Conservation (phyloP, 257 asterid species). For the Solanum dulcamara region DNA sequence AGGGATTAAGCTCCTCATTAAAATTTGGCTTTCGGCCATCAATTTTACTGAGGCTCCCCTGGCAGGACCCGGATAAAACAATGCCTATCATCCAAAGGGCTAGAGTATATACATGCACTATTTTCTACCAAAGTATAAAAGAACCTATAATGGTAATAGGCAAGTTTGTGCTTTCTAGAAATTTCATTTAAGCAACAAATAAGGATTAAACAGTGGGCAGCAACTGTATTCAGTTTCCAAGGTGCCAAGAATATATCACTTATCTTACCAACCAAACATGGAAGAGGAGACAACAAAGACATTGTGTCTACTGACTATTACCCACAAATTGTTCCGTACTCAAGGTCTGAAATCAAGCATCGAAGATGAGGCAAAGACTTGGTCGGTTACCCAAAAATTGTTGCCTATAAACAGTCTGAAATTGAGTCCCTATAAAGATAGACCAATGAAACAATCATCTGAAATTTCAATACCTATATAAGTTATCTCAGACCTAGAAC, state of each 20-base stretch:
- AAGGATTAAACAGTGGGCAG: neutral
- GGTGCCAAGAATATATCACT: neutral
- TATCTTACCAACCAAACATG: neutral
- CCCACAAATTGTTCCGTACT: neutral
- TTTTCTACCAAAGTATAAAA: neutral
- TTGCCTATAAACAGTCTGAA: neutral
- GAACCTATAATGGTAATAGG: neutral
- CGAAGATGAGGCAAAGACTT: neutral
- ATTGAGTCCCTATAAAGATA: neutral
- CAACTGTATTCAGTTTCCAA: neutral
- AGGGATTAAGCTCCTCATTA: neutral
- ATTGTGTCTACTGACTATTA: neutral
- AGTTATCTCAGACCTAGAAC: neutral
- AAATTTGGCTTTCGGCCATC: neutral
- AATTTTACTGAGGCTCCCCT: neutral
- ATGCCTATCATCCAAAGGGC: neutral
- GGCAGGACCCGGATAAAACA: neutral
- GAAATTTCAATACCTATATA: neutral
- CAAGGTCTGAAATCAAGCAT: neutral
- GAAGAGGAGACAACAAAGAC: neutral
- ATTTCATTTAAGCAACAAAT: neutral
- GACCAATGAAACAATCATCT: neutral
- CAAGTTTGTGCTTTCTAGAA: neutral
- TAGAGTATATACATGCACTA: neutral
- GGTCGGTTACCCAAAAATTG: neutral